A percentile compares a stretch with the other conserved stretches of the same genome.
phyloP scores from a whole-genome alignment of 495 filamentous ascomycete species.

The Hamigera avellanea region DNA sequence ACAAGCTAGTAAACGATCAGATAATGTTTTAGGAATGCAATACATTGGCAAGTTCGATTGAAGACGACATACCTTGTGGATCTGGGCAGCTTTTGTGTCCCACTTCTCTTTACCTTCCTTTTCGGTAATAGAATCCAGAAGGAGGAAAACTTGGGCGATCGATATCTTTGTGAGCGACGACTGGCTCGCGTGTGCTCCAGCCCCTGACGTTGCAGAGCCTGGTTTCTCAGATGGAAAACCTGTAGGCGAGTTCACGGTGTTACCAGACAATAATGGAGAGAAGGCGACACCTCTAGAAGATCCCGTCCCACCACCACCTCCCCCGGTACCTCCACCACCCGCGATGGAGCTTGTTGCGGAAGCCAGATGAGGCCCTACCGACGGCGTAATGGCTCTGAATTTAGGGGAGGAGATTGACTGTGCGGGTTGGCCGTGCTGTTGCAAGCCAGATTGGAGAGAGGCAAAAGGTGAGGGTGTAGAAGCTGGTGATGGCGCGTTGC shows the following conservation, averaged over 20 bases:
- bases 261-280: constrained; percentile 51
- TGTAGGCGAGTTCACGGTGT: constrained; percentile 50
- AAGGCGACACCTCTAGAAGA: constrained; percentile 46
- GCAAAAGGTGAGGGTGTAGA: constrained; percentile 40
- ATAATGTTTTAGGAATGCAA: background rate
- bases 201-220: constrained; percentile 25
- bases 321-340: constrained; percentile 49
- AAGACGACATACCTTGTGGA: constrained; percentile 60
- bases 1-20: constrained; percentile 48
- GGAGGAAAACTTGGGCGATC: constrained; percentile 85
- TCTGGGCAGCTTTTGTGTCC: constrained; percentile 82
- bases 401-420: constrained; percentile 48
- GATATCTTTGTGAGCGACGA: constrained; percentile 67
- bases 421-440: constrained; percentile 36
- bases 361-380: constrained; percentile 46
- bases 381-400: constrained; percentile 49
- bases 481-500: constrained; percentile 38
- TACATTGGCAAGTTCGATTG: background rate
- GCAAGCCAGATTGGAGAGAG: constrained; percentile 46
- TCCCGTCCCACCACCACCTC: constrained; percentile 43
- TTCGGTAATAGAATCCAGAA: constrained; percentile 88
- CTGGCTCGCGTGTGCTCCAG: constrained; percentile 32
- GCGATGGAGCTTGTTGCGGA: constrained; percentile 43
- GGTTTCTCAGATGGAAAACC: constrained; percentile 43
- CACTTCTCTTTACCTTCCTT: constrained; percentile 85